Evolutionary conservation across 2,329 filamentous ascomycete genomes (phyloP).

Genomic region (Cladosporium sp.): DNA sequence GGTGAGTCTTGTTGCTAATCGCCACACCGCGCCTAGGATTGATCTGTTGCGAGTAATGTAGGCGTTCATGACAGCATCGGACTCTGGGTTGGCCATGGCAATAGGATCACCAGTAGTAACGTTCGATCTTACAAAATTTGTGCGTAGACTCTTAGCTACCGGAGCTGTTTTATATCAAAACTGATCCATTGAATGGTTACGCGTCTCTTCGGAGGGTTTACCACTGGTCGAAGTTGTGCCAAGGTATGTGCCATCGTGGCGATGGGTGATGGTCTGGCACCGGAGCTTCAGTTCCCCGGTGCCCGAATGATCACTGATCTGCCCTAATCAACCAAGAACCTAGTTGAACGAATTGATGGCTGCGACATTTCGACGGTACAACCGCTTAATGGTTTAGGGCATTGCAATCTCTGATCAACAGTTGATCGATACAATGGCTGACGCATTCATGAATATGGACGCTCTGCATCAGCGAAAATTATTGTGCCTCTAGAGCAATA

Average conservation of each 20-base stretch:
- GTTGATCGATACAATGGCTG: neutral
- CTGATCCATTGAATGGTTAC: neutral
- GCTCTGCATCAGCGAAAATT: too few species aligned
- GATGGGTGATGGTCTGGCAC: neutral
- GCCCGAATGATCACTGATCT: neutral
- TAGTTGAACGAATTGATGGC: neutral
- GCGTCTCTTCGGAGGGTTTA: neutral
- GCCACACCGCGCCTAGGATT: neutral
- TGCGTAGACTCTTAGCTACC: neutral
- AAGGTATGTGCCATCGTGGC: neutral
- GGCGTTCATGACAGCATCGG: neutral
- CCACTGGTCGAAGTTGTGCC: neutral
- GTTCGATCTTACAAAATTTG: neutral
- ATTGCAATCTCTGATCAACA: neutral
- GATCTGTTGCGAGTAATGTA: neutral
- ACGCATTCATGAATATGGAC: neutral
- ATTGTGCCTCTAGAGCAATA: too few species aligned
- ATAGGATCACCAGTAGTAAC: neutral
- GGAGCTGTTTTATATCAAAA: neutral
- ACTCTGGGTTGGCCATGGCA: neutral
- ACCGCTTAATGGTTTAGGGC: neutral
- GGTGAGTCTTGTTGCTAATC: neutral
- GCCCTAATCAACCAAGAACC: neutral
- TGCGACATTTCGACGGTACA: neutral
- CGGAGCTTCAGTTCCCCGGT: neutral